A percentile compares a stretch with the other conserved stretches of the same genome.
Conservation (phyloP, 345 rosid genomes). For the Durio zibethinus region DNA sequence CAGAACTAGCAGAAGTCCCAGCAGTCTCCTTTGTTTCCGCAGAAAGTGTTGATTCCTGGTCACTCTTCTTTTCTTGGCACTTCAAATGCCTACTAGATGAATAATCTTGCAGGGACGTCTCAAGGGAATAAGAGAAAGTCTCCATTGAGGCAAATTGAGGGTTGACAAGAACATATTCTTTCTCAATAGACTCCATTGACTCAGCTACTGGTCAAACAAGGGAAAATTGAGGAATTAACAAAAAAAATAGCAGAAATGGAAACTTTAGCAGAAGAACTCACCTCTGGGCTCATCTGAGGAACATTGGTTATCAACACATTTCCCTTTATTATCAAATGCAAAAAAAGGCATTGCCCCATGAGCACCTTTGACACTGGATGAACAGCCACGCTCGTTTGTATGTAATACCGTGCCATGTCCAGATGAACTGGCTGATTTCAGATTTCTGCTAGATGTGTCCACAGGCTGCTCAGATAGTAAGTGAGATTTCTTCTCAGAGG, state of each 20-base stretch:
- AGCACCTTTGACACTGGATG: conserved; percentile 21
- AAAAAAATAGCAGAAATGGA: neutral
- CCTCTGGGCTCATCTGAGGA: conserved; percentile 43
- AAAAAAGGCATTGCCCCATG: conserved; percentile 15
- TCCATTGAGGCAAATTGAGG: conserved; percentile 48
- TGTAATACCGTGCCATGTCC: conserved; percentile 18
- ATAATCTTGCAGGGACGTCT: conserved; percentile 50
- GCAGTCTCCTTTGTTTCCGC: conserved; percentile 29
- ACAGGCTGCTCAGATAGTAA: conserved; percentile 17
- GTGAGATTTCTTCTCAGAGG: conserved; percentile 34
- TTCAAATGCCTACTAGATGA: conserved; percentile 31
- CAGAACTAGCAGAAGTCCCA: conserved; percentile 19
- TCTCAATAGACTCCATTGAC: conserved; percentile 63
- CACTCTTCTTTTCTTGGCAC: conserved; percentile 34
- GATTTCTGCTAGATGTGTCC: conserved; percentile 14
- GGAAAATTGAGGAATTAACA: conserved; percentile 21
- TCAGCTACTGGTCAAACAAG: conserved; percentile 41
- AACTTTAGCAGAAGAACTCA: conserved; percentile 22
- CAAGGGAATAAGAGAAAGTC: conserved; percentile 55
- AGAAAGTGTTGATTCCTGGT: conserved; percentile 29
- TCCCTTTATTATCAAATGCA: conserved; percentile 29
- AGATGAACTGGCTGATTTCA: conserved; percentile 27
- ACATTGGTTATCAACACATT: conserved; percentile 34
- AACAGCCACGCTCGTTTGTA: conserved; percentile 16
- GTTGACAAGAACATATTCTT: conserved; percentile 69